Conservation (phyloP, 179 eudicot species). For the Silene noctiflora region DNA sequence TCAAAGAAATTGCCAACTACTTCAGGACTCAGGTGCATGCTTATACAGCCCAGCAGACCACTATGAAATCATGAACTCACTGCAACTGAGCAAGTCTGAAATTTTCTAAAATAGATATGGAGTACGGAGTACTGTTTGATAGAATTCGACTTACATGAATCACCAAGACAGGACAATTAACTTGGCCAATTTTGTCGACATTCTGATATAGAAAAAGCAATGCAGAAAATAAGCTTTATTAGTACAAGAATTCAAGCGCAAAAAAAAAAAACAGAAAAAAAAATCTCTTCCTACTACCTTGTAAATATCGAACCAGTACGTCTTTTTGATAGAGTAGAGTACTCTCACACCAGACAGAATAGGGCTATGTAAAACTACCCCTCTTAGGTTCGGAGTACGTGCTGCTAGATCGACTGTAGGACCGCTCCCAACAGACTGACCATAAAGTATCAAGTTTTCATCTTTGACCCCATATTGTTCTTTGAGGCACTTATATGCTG, state of each 20-base stretch:
- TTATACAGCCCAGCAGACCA: background rate
- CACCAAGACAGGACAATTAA: slow-evolving; percentile 79
- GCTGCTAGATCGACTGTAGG: slow-evolving; percentile 93
- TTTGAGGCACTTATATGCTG: slow-evolving; percentile 90
- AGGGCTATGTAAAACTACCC: slow-evolving; percentile 91
- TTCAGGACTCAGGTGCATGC: background rate
- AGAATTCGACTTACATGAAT: slow-evolving; percentile 64
- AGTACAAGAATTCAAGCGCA: slow-evolving; percentile 2
- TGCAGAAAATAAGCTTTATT: background rate
- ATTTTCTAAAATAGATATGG: background rate
- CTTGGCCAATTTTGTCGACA: slow-evolving; percentile 72
- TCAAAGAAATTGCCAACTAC: background rate
- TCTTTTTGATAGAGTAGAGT: slow-evolving; percentile 74
- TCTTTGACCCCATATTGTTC: slow-evolving; percentile 83
- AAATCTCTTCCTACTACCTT: slow-evolving; percentile 50
- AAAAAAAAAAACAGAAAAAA: background rate
- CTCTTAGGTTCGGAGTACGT: slow-evolving; percentile 76
- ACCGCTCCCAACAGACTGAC: slow-evolving; percentile 97
- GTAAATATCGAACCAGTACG: slow-evolving; percentile 95
- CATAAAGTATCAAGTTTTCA: slow-evolving; percentile 74
- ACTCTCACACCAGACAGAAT: slow-evolving; percentile 89
- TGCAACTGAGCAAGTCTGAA: background rate
- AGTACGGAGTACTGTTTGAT: background rate
- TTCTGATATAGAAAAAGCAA: slow-evolving; percentile 49
- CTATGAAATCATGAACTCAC: background rate